A percentile compares a stretch with the other conserved stretches of the same genome.
phyloP scores from a whole-genome alignment of 192 early-diverging fungal genomes.

The Mortierella alpina region DNA sequence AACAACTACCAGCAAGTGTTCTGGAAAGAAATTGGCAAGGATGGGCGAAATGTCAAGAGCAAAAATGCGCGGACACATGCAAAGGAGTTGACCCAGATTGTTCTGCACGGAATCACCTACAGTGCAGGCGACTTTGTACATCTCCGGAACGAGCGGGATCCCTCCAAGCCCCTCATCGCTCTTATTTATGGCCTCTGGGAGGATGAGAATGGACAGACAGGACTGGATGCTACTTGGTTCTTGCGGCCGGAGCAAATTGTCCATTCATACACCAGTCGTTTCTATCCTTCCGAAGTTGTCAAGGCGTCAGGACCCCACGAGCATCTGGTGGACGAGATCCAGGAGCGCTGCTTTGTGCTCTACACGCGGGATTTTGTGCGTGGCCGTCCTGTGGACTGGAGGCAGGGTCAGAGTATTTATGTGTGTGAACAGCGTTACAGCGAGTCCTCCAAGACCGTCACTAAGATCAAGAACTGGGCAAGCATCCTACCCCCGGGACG shows the following conservation, averaged over 20 bases:
- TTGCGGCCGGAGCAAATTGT: constrained; percentile 76
- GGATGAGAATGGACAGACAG: constrained; percentile 52
- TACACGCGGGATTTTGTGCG: constrained; percentile 66
- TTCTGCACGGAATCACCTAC: constrained; percentile 15
- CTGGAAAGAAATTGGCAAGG: constrained; percentile 53
- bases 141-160: constrained; percentile 66
- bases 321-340: constrained; percentile 63
- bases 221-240: constrained; percentile 68
- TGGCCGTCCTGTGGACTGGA: constrained; percentile 60
- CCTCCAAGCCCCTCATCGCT: constrained; percentile 69
- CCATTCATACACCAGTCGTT: constrained; percentile 64
- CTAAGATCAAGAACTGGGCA: constrained; percentile 76
- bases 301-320: constrained; percentile 68
- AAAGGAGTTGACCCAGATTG: constrained; percentile 24
- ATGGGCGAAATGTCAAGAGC: constrained; percentile 15
- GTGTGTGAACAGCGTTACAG: constrained; percentile 75
- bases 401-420: constrained; percentile 65
- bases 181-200: constrained; percentile 66
- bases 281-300: constrained; percentile 75
- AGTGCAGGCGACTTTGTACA: constrained; percentile 73
- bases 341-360: constrained; percentile 72
- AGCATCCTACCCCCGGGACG: constrained; percentile 62
- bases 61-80: constrained; percentile 34
- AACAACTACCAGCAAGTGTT: constrained; percentile 22
- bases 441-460: constrained; percentile 61